Percentiles rank a stretch among this genome's conserved stretches.
Conservation (phyloP, 805 yeast species). For the Candida piceae region DNA sequence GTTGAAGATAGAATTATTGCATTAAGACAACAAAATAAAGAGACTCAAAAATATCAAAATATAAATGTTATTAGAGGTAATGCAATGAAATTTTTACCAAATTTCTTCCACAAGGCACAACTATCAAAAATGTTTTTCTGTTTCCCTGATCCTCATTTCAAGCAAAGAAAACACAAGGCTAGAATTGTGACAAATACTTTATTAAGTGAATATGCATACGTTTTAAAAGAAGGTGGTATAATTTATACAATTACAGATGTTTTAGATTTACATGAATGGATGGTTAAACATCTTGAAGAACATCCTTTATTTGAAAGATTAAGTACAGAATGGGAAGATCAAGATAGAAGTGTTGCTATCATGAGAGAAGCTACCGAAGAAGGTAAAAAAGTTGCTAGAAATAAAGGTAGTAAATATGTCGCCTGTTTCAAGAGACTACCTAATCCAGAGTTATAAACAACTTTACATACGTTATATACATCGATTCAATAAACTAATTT, state of each 20-base stretch:
- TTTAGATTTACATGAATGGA: conserved; percentile 89
- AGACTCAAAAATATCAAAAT: conserved; percentile 54
- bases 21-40: conserved; percentile 52
- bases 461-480: conserved; percentile 1
- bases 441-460: conserved; percentile 37
- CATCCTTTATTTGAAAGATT: conserved; percentile 90
- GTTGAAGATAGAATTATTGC: conserved; percentile 95
- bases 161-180: conserved; percentile 95
- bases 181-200: conserved; percentile 89
- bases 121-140: conserved; percentile 92
- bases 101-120: conserved; percentile 81
- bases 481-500: too few species aligned
- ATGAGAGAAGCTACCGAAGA: conserved; percentile 96
- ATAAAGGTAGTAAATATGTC: conserved; percentile 78
- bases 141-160: conserved; percentile 99
- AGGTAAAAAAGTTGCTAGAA: conserved; percentile 93
- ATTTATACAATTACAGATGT: conserved; percentile 96
- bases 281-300: conserved; percentile 84
- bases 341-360: conserved; percentile 75
- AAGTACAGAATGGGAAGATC: conserved; percentile 68
- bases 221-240: conserved; percentile 78
- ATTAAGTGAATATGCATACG: conserved; percentile 88
- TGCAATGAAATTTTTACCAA: conserved; percentile 96
- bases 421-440: conserved; percentile 83
- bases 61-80: conserved; percentile 89